phyloP scores from a whole-genome alignment of 1,284 basidiomycete species.

The Cutaneotrichosporon sp. region DNA sequence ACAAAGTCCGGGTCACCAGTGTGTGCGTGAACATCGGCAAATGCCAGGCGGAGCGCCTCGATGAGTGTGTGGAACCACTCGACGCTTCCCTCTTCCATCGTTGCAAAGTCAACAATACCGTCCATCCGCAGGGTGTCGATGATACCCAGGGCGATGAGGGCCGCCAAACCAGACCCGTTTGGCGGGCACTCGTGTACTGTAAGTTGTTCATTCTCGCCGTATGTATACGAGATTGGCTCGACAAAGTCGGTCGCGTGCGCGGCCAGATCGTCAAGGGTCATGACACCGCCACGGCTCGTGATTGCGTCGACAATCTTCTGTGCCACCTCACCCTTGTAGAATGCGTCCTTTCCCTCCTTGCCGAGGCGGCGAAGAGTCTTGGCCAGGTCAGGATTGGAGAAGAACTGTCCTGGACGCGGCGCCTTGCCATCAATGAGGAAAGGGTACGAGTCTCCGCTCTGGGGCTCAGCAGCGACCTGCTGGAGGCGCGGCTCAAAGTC shows the following conservation, averaged over 20 bases:
- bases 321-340: slow-evolving; percentile 84
- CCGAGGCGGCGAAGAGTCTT: slow-evolving; percentile 75
- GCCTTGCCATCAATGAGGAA: slow-evolving; percentile 30
- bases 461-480: slow-evolving; percentile 12
- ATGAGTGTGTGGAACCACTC: slow-evolving; percentile 86
- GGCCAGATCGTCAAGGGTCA: slow-evolving; percentile 86
- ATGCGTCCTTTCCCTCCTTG: slow-evolving; percentile 79
- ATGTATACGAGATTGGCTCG: slow-evolving; percentile 83
- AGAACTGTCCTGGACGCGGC: slow-evolving; percentile 29
- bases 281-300: slow-evolving; percentile 74
- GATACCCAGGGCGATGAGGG: slow-evolving; percentile 85
- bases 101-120: slow-evolving; percentile 61
- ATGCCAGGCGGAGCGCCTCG: slow-evolving; percentile 57
- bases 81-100: slow-evolving; percentile 80
- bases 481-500: slow-evolving; percentile 14
- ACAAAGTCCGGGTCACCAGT: slow-evolving; percentile 79
- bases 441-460: slow-evolving; percentile 21
- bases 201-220: slow-evolving; percentile 52
- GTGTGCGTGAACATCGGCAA: slow-evolving; percentile 65
- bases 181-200: slow-evolving; percentile 76
- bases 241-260: slow-evolving; percentile 72
- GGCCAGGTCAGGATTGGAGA: slow-evolving; percentile 68
- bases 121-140: slow-evolving; percentile 62
- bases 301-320: slow-evolving; percentile 73
- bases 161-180: slow-evolving; percentile 92